Percentiles rank a stretch among this genome's conserved stretches.
Evolutionary conservation across 108 stramenopile species (phyloP).

Genomic region (Seminavis robusta): DNA sequence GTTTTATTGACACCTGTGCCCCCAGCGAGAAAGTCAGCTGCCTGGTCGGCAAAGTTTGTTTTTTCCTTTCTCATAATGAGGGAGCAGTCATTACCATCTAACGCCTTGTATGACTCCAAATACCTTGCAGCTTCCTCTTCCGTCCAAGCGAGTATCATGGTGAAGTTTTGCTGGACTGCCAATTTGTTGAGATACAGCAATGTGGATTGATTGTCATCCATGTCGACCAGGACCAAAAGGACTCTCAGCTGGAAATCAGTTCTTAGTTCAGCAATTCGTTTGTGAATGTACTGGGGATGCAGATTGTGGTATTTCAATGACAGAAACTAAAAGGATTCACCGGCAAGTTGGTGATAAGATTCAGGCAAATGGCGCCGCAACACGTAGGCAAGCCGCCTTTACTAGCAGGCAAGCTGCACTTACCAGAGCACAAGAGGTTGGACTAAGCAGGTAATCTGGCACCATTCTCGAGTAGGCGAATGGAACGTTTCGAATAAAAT

Average conservation of each 20-base stretch:
- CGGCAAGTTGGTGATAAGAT: no score
- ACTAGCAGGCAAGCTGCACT: neutral
- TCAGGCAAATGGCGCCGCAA: neutral
- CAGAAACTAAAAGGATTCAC: no score
- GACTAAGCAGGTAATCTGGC: slow-evolving; percentile 70
- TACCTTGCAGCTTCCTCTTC: slow-evolving; percentile 89
- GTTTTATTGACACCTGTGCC: slow-evolving; percentile 75
- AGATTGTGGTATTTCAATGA: slow-evolving; percentile 75
- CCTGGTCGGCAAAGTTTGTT: slow-evolving; percentile 50
- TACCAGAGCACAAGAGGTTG: slow-evolving; percentile 67
- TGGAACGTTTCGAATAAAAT: slow-evolving; percentile 75
- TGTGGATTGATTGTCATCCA: slow-evolving; percentile 74
- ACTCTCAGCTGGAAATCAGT: slow-evolving; percentile 71
- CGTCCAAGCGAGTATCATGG: slow-evolving; percentile 82
- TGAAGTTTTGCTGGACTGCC: slow-evolving; percentile 67
- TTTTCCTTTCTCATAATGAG: slow-evolving; percentile 61
- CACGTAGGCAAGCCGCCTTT: neutral
- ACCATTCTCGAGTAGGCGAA: slow-evolving; percentile 61
- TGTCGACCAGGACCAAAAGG: slow-evolving; percentile 85
- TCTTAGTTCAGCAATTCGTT: slow-evolving; percentile 63
- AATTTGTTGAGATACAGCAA: slow-evolving; percentile 74
- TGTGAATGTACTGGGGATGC: slow-evolving; percentile 65
- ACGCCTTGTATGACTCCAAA: slow-evolving; percentile 91
- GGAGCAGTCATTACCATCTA: slow-evolving; percentile 84
- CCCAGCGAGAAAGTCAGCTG: slow-evolving; percentile 57